Conservation (phyloP, 192 early-diverging fungal species). For the Rhizoclosmatium globosum region DNA sequence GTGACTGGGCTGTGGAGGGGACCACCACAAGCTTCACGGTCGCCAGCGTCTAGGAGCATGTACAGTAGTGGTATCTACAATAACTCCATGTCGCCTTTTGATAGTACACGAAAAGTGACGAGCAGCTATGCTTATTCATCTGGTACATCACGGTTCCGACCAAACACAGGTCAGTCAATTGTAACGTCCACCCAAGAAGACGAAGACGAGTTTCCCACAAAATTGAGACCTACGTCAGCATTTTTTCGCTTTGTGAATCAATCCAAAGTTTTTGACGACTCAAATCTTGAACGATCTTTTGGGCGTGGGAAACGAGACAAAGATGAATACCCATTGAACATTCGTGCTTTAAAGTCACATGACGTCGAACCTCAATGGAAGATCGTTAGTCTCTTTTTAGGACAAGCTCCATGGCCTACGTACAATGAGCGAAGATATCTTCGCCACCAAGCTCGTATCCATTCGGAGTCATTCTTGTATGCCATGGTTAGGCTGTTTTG, state of each 20-base stretch:
- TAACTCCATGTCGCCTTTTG: background rate
- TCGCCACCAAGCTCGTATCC: constrained; percentile 7
- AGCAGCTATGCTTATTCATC: background rate
- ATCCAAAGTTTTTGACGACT: constrained; percentile 2
- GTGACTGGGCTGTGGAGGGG: constrained; percentile 17
- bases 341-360: constrained; percentile 20
- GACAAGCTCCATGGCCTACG: constrained; percentile 34
- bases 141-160: background rate
- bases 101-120: background rate
- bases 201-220: background rate
- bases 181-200: constrained; percentile 7
- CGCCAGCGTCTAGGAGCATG: background rate
- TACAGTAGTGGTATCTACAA: background rate
- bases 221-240: constrained; percentile 12
- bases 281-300: background rate
- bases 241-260: constrained; percentile 18
- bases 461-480: background rate
- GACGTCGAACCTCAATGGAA: constrained; percentile 15
- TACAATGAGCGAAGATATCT: constrained; percentile 33
- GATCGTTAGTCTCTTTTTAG: constrained; percentile 25
- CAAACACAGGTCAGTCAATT: background rate
- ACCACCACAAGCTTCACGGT: background rate
- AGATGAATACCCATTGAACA: constrained; percentile 6
- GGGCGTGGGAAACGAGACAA: background rate
- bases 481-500: constrained; percentile 3